Base-by-base conservation (phyloP, 2,329 filamentous ascomycete genomes). In the Rhynchosporium agropyri region DNA sequence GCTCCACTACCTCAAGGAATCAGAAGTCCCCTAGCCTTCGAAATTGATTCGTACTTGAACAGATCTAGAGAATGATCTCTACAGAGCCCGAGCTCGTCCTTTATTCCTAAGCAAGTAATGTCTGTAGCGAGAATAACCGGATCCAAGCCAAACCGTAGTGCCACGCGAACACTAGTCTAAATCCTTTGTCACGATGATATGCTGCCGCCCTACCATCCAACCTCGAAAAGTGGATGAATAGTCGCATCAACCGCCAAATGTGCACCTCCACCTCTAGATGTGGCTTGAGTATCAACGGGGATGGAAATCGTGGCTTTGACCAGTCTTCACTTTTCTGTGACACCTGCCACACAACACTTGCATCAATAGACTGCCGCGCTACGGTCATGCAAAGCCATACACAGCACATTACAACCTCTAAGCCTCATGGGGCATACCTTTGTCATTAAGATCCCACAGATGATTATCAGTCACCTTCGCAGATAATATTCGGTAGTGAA, bases 361-460 rank as follows among this genome's bases (percentile, higher is more conserved):
- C 15, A 46, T 50, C 61, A 51, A 63, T 60, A 63, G 61, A 49
- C 40, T 55, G 31, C 38, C 7, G 43, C 43, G 42, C 61, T 60
- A 63, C 46, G 31, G 45, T 6, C 15, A 15, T 9, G 10, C 28
- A 57, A 20, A 28, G 28, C 54, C 61, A 49, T 33, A 55, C 55
- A 42, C 50, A 60, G 61, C 13, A 54, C 12, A 33, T 29, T 31
- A 33, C 38, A 63, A 63, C 60, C 49, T 62, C 61, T 55, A 40
- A 53, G 26, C 45, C 53, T 62, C 20, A 50, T 59, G 8, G 36
- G 40, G 56, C 42, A 61, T 63, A 63, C 50, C 43, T 33, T 63
- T 50, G 38, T 15, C 51, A 6, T 48, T 53, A 40, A 29, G 13
- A 51, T 46, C 26, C 36, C 40, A 42, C 46, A 48, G 28, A 38